Evolutionary conservation across 2,329 filamentous ascomycete species (phyloP).

Genomic region (Geosmithia morbida): DNA sequence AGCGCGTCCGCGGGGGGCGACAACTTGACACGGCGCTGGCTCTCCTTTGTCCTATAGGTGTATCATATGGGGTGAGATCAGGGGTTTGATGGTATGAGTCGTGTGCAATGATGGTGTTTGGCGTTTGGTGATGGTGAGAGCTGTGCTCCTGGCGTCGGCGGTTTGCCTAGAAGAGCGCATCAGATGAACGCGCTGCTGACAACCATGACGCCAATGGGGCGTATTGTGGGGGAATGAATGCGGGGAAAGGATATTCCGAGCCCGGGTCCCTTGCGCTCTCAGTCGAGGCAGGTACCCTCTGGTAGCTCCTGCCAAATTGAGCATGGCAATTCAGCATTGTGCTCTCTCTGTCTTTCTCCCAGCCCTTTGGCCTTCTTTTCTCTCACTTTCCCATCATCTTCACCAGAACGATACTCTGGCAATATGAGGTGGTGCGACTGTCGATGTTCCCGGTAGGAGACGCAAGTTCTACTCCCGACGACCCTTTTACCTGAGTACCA

Average conservation of each 20-base stretch:
- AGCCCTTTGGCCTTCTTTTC: not conserved
- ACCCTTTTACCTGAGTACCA: not conserved
- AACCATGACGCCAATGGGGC: not conserved
- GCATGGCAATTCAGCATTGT: no score
- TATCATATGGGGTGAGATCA: conserved; percentile 3
- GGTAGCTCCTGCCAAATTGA: not conserved
- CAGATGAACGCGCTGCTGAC: not conserved
- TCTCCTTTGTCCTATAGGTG: not conserved
- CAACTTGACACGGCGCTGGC: not conserved
- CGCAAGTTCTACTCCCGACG: not conserved
- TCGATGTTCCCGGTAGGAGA: not conserved
- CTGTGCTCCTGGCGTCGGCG: not conserved
- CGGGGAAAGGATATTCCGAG: not conserved
- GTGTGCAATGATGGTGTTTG: not conserved
- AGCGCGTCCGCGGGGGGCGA: not conserved
- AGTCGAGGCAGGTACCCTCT: not conserved
- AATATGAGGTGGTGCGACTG: not conserved
- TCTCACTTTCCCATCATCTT: not conserved
- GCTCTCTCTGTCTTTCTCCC: not conserved
- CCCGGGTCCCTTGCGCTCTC: no score
- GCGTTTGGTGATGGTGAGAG: not conserved
- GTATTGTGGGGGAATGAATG: not conserved
- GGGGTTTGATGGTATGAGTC: not conserved
- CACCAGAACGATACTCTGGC: no score
- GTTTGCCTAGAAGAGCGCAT: not conserved